Evolutionary conservation across 164 flowering plant genomes (phyloP), one percentile per base, ranked within the genome.

Genomic region (Vitis rupestris): DNA sequence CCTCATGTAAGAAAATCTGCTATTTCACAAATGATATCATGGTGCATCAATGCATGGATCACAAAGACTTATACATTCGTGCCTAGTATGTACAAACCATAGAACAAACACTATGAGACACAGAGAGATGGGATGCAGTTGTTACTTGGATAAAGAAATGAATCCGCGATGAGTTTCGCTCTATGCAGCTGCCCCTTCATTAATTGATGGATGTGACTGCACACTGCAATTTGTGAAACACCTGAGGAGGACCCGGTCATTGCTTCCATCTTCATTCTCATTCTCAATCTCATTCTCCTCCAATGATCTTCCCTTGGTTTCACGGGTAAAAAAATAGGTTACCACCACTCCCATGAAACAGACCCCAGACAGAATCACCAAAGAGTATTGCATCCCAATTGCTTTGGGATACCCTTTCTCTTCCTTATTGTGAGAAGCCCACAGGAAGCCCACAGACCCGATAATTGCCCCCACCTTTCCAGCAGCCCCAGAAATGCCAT

Each of bases 211-310:
- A 58, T 58, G 31, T 12, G 61, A 27, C 7, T 9, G 44, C 44
- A 27, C 13, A 59, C 44, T 27, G 27, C 37, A 19, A 47, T 23
- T 29, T 27, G 13, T 44, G 16, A 74, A 68, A 10, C 69, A 59
- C 30, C 68, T 59, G 57, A 59, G 17, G 9, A 72, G 37, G 16
- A 70, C 29, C 8, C 27, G 0, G 12, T 48, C 75, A 8, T 44
- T 50, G 4, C 9, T 17, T 10, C 51, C 71, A 30, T 61, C 60
- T 9, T 78, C 81, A 29, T 55, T 79, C 81, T 88, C 90, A 70
- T 88, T 86, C 55, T 85, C 93, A 29, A 51, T 79, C 81, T 88
- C 93, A 70, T 88, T 86, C 52, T 85, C 93, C 71, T 88, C 93
- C n/a, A 88, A 64, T 1, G 93, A 88, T 50, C 81, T 81, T 23